These are phyloP conservation scores for Corchorus capsularis DNA, from an alignment of 345 rosid genomes.

Conservation along the genomic window DNA sequence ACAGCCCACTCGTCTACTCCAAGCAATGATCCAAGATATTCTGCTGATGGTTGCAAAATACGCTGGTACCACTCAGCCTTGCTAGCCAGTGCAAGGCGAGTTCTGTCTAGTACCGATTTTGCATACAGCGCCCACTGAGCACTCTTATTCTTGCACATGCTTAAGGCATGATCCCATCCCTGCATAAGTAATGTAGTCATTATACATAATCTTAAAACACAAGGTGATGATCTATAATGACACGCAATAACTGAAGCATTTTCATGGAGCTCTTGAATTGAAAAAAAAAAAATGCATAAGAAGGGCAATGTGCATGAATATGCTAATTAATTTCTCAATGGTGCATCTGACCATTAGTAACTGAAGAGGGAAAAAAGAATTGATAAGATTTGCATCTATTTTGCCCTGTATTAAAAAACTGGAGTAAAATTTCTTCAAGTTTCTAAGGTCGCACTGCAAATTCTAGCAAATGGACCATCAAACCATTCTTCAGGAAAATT, in stretches of 20 bases:
- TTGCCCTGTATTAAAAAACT: not conserved
- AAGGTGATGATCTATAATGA: not conserved
- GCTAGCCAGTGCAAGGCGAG: conserved; percentile 82
- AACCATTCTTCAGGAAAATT: not conserved
- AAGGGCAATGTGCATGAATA: not conserved
- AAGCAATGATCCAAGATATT: conserved; percentile 89
- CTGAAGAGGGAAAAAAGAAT: not conserved
- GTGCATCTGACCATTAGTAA: not conserved
- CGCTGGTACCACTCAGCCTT: conserved; percentile 87
- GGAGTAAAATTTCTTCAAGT: not conserved
- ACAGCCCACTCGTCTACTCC: conserved; percentile 88
- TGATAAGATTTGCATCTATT: not conserved
- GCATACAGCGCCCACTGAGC: conserved; percentile 88
- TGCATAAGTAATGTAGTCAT: conserved; percentile 33
- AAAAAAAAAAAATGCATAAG: not conserved
- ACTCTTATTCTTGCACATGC: conserved; percentile 56
- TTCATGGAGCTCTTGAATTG: not conserved
- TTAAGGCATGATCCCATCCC: conserved; percentile 85
- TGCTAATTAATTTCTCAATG: conserved; percentile 2
- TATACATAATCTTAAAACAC: conserved; percentile 6
- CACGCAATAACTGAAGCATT: not conserved
- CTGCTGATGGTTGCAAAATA: conserved; percentile 93
- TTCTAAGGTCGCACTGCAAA: not conserved
- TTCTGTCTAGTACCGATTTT: conserved; percentile 94
- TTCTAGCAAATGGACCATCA: not conserved